Percentiles rank a stretch among this genome's conserved stretches.
These are phyloP conservation scores for Bisporella sp. DNA, from an alignment of 2,329 filamentous ascomycete genomes.

Conservation along the genomic window DNA sequence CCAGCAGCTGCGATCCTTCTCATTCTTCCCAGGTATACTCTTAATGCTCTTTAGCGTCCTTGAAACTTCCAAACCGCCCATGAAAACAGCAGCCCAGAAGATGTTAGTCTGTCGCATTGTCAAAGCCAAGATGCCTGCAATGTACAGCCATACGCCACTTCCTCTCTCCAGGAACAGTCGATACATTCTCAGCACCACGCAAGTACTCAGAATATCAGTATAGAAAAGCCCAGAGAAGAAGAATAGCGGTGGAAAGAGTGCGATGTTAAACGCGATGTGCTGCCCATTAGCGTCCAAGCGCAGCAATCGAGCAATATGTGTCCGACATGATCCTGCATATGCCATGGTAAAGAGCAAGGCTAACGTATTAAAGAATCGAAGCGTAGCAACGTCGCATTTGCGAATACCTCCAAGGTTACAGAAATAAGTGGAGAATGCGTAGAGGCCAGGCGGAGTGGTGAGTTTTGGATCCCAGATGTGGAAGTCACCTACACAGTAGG, in stretches of 20 bases:
- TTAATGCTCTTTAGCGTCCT: slow-evolving; percentile 41
- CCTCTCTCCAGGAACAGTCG: slow-evolving; percentile 40
- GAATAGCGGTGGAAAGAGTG: slow-evolving; percentile 82
- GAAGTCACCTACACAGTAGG: slow-evolving; percentile 72
- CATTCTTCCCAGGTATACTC: slow-evolving; percentile 8
- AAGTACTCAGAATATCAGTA: slow-evolving; percentile 80
- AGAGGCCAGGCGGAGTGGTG: slow-evolving; percentile 89
- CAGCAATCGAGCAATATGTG: slow-evolving; percentile 10
- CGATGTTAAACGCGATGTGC: slow-evolving; percentile 70
- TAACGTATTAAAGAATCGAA: slow-evolving; percentile 44
- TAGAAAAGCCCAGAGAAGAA: slow-evolving; percentile 97
- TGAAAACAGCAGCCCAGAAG: slow-evolving; percentile 83
- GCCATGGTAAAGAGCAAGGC: slow-evolving; percentile 35
- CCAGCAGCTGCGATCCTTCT: slow-evolving; percentile 4
- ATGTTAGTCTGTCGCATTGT: slow-evolving; percentile 91
- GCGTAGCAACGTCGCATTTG: slow-evolving; percentile 33
- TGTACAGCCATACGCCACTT: slow-evolving; percentile 29
- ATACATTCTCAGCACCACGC: slow-evolving; percentile 67
- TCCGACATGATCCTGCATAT: slow-evolving; percentile 20
- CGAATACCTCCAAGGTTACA: slow-evolving; percentile 26
- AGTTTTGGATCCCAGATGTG: slow-evolving; percentile 91
- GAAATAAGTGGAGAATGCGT: slow-evolving; percentile 38
- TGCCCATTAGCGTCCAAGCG: slow-evolving; percentile 9
- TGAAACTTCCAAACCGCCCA: slow-evolving; percentile 54
- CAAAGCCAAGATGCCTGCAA: slow-evolving; percentile 59